Base-by-base conservation (phyloP, 441 rosid species). In the Eutrema salsugineum region DNA sequence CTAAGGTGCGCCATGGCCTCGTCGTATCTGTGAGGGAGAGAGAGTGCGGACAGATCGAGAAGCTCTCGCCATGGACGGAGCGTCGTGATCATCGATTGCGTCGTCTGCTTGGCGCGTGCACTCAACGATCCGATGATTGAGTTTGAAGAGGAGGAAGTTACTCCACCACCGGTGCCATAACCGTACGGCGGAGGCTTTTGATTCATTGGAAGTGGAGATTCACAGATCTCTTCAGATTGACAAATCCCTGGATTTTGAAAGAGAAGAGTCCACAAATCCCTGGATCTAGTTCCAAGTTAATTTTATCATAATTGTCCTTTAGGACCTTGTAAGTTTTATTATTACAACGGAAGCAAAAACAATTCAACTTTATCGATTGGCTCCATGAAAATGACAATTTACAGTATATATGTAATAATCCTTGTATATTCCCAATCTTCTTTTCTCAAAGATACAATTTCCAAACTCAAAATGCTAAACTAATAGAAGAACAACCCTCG, bases 41-140 rank as follows among this genome's bases (percentile, higher is more conserved):
- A 89, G 72, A 93, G 56, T 1, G 85, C 66, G 4, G 85, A 56
- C 51, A 73, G 10, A 59, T 60, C 81, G 17, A 89, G 48, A 51
- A 93, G 80, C 62, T 87, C 91, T 5, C 67, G 64, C 97, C 96
- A 92, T 33, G 97, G 91, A 58, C 97, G 97, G 68, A 86, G 88
- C 48, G 87, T 76, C 5, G 86, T 62, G 16, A 84, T 80, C 53
- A 82, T 60, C 59, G 83, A 57, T 46, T 70, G 77, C 30, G 82
- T 79, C 28, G 82, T 70, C 15, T 66, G 73, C 51, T 81, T 81
- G 15, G 86, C 79, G 51, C 84, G 85, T 59, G 85, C 32, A 58
- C 70, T 71, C 59, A 82, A 79, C 33, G 83, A 44, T 5, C 65
- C 40, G 5, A 76, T 16, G 39, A 62, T 27, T 15, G 78, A 53